Percentiles rank a stretch among this genome's conserved stretches.
These are phyloP conservation scores for Tanacetum coccineum DNA, from an alignment of 129 eudicot genomes.

Conservation along the genomic window DNA sequence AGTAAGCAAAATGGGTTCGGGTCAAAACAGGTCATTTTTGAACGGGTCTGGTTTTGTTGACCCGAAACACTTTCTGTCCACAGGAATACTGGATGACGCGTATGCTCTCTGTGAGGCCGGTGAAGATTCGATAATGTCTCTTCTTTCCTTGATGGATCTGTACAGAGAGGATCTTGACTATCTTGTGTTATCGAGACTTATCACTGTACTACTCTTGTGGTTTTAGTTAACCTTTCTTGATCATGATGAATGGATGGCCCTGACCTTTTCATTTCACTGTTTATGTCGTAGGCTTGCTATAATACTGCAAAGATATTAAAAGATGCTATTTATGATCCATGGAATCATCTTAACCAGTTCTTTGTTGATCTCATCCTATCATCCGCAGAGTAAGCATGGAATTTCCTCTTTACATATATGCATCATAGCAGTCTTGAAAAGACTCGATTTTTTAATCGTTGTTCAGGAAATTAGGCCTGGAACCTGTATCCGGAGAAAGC, in stretches of 20 bases:
- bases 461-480: constrained; percentile 45
- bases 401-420: not conserved
- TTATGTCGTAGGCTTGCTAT: constrained; percentile 40
- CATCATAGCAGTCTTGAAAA: constrained; percentile 4
- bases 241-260: constrained; percentile 15
- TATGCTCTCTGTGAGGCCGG: constrained; percentile 54
- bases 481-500: constrained; percentile 41
- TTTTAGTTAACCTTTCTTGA: constrained; percentile 8
- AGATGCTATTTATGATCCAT: constrained; percentile 46
- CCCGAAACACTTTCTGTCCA: not conserved
- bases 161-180: constrained; percentile 43
- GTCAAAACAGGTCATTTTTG: not conserved
- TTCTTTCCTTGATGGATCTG: constrained; percentile 39
- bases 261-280: constrained; percentile 17
- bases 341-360: constrained; percentile 43
- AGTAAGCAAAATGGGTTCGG: constrained; percentile 13
- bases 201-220: constrained; percentile 23
- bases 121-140: constrained; percentile 37
- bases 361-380: constrained; percentile 33
- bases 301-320: constrained; percentile 34
- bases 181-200: constrained; percentile 41
- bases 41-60: not conserved
- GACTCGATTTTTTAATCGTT: constrained; percentile 6
- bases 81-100: constrained; percentile 56
- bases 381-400: constrained; percentile 38